Conservation (phyloP, 768 basidiomycete genomes). For the Leccinum aurantiacum region DNA sequence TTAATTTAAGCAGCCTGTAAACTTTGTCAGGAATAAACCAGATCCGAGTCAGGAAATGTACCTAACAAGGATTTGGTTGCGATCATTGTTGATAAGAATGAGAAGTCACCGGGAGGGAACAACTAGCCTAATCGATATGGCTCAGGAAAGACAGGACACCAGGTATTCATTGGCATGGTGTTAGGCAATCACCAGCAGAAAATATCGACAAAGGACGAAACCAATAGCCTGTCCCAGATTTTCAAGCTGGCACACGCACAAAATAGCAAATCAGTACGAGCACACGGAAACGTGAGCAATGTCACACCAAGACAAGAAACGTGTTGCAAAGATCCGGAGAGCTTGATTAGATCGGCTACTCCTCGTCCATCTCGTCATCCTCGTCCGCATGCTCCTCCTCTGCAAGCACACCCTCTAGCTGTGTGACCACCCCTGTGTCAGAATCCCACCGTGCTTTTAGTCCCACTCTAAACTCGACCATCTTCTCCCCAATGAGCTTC, state of each 20-base stretch:
- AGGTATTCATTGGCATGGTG: slow-evolving; percentile 19
- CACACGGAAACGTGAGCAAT: not conserved
- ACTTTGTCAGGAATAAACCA: slow-evolving; percentile 46
- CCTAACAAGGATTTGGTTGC: slow-evolving; percentile 51
- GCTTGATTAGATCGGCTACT: slow-evolving; percentile 20
- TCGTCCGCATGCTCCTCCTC: slow-evolving; percentile 36
- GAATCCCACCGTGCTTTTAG: slow-evolving; percentile 74
- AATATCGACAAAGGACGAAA: not conserved
- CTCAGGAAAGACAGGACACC: slow-evolving; percentile 70
- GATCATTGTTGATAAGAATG: slow-evolving; percentile 63
- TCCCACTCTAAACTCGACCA: slow-evolving; percentile 81
- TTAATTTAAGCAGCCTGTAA: slow-evolving; percentile 62
- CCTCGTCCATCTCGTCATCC: slow-evolving; percentile 54
- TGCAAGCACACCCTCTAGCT: slow-evolving; percentile 47
- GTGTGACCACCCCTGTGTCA: slow-evolving; percentile 59
- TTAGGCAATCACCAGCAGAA: not conserved
- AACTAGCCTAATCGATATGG: slow-evolving; percentile 62
- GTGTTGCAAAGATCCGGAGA: not conserved
- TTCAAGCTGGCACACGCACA: not conserved
- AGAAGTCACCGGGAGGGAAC: slow-evolving; percentile 57
- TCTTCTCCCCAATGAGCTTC: slow-evolving; percentile 86
- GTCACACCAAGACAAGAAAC: not conserved
- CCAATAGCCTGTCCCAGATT: not conserved
- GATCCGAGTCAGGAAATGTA: not conserved
- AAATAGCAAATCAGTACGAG: slow-evolving; percentile 3